phyloP scores from a whole-genome alignment of 2,329 filamentous ascomycete genomes.

The Monosporascus sp. region DNA sequence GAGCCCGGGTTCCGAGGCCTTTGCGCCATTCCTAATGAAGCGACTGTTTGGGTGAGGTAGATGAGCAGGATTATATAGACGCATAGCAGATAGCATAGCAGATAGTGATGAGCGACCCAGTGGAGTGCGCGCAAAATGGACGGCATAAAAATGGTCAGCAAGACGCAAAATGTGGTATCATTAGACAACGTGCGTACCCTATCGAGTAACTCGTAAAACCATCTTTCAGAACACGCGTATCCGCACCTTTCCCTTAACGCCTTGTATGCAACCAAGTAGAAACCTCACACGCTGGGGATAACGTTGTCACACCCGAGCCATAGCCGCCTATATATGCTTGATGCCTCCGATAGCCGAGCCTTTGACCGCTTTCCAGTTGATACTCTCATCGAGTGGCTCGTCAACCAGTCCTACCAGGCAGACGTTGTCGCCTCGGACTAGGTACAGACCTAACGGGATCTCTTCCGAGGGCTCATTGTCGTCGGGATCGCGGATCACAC shows the following conservation, averaged over 20 bases:
- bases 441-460: constrained; percentile 79
- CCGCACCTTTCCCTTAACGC: constrained; percentile 17
- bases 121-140: background rate
- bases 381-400: constrained; percentile 80
- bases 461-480: constrained; percentile 76
- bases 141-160: constrained; percentile 20
- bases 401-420: constrained; percentile 86
- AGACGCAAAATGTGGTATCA: constrained; percentile 26
- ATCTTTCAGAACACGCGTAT: background rate
- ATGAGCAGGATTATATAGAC: background rate
- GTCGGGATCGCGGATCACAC: constrained; percentile 81
- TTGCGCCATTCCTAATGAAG: constrained; percentile 61
- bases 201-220: constrained; percentile 14
- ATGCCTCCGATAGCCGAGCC: constrained; percentile 78
- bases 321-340: constrained; percentile 57
- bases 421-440: constrained; percentile 92
- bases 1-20: constrained; percentile 62
- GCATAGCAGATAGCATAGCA: background rate
- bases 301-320: background rate
- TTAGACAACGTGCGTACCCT: constrained; percentile 29
- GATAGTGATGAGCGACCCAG: background rate
- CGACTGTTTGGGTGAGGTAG: constrained; percentile 52
- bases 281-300: background rate
- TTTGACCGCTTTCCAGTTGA: constrained; percentile 88
- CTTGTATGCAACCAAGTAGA: constrained; percentile 20